These are phyloP conservation scores for Colletotrichum agaves DNA, from an alignment of 2,329 filamentous ascomycete genomes.

Conservation along the genomic window DNA sequence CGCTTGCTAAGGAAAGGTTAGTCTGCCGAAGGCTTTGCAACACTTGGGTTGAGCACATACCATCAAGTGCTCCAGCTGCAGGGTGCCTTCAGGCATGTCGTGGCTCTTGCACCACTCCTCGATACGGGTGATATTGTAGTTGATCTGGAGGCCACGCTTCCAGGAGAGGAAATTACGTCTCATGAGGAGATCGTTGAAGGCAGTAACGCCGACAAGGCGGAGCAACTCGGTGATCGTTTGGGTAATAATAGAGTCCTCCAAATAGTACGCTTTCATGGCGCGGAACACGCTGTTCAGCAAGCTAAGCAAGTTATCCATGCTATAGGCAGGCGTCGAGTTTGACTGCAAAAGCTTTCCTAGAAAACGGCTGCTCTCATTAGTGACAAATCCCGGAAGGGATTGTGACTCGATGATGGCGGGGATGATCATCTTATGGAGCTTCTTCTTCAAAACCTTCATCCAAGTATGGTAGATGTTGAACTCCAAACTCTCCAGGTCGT, in stretches of 20 bases:
- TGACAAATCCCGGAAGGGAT: constrained; percentile 97
- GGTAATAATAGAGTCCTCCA: constrained; percentile 95
- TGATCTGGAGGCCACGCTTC: constrained; percentile 99
- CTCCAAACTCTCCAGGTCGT: constrained; percentile 96
- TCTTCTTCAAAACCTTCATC: constrained; percentile 99
- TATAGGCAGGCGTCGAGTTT: constrained; percentile 93
- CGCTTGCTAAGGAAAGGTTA: constrained; percentile 74
- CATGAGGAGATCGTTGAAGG: constrained; percentile 98
- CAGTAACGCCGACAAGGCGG: constrained; percentile 92
- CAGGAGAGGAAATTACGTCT: constrained; percentile 97
- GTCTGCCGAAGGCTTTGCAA: not conserved
- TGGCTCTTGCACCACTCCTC: constrained; percentile 99
- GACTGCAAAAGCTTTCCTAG: constrained; percentile 94
- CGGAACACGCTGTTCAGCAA: constrained; percentile 97
- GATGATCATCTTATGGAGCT: constrained; percentile 99
- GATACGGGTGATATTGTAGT: constrained; percentile 99
- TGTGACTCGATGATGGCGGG: constrained; percentile 99
- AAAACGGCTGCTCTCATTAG: constrained; percentile 98
- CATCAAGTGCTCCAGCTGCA: constrained; percentile 98
- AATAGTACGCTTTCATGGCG: constrained; percentile 98
- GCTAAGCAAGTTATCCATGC: constrained; percentile 98
- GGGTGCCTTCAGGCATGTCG: constrained; percentile 97
- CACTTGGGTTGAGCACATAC: constrained; percentile 55
- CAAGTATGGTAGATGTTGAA: constrained; percentile 99
- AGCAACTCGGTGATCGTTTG: constrained; percentile 96